Conservation (phyloP, 1,284 basidiomycete genomes). For the Blastosporella zonata region DNA sequence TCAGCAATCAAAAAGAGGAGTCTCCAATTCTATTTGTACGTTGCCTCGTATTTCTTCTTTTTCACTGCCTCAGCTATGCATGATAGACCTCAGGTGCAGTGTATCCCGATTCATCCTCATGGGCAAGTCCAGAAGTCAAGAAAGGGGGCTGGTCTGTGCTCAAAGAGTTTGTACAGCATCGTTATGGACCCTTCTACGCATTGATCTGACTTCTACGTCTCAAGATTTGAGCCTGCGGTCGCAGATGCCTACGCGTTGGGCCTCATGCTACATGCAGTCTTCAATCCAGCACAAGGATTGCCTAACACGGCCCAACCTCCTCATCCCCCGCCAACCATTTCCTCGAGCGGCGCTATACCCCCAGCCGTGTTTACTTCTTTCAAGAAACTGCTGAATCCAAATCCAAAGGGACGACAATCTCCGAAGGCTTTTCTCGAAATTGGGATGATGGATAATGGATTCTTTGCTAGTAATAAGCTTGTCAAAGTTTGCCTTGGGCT, state of each 20-base stretch:
- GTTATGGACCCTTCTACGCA: constrained; percentile 1
- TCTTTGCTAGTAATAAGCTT: constrained; percentile 84
- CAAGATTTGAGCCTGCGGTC: constrained; percentile 67
- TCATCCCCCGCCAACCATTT: constrained; percentile 68
- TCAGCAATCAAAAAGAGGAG: constrained; percentile 82
- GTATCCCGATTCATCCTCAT: constrained; percentile 57
- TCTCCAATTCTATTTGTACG: constrained; percentile 73
- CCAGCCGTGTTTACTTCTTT: constrained; percentile 73
- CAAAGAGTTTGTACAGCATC: constrained; percentile 64
- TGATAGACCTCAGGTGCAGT: constrained; percentile 68
- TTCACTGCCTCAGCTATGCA: constrained; percentile 2
- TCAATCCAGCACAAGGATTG: constrained; percentile 76
- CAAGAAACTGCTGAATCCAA: constrained; percentile 89
- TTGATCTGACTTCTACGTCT: constrained; percentile 7
- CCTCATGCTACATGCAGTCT: constrained; percentile 79
- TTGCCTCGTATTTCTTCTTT: constrained; percentile 1
- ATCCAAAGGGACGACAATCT: constrained; percentile 75
- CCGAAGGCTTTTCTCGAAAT: constrained; percentile 77
- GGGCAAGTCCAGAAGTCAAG: constrained; percentile 86
- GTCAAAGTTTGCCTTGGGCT: constrained; percentile 84
- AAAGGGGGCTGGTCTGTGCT: constrained; percentile 82
- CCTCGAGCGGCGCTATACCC: constrained; percentile 81
- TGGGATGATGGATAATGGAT: constrained; percentile 79
- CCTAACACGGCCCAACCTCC: constrained; percentile 70
- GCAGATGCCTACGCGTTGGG: constrained; percentile 87